phyloP scores from a whole-genome alignment of 345 rosid species.

The Linum lewisii region DNA sequence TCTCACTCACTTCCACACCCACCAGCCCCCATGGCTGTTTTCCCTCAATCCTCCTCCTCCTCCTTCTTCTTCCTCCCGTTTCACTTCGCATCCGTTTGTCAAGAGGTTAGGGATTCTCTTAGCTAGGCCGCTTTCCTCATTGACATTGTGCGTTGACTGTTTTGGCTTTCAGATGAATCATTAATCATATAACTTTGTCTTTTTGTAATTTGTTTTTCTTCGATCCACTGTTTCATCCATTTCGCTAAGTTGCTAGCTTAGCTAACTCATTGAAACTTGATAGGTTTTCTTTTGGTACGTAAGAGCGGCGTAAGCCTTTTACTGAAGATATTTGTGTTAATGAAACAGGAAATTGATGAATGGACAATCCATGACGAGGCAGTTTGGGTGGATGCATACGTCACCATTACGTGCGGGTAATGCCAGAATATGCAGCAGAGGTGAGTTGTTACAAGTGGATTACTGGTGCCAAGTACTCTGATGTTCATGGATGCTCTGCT shows the following conservation, averaged over 20 bases:
- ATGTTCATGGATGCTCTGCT: neutral
- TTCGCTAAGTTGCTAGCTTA: neutral
- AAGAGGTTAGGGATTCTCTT: neutral
- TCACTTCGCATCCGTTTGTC: neutral
- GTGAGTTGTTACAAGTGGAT: conserved; percentile 16
- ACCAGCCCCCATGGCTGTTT: neutral
- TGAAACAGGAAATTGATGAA: neutral
- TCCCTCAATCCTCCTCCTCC: neutral
- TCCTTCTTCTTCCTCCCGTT: neutral
- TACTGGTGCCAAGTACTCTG: neutral
- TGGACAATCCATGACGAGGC: conserved; percentile 20
- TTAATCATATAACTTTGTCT: too few relatives aligned
- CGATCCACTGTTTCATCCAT: too few relatives aligned
- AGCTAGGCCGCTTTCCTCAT: neutral
- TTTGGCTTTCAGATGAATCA: too few relatives aligned
- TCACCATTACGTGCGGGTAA: conserved; percentile 9
- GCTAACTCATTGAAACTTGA: neutral
- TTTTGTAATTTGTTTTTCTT: neutral
- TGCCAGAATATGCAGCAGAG: conserved; percentile 11
- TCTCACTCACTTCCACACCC: neutral
- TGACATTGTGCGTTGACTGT: neutral
- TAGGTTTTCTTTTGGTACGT: too few relatives aligned
- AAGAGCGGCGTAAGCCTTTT: neutral
- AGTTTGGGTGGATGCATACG: conserved; percentile 17
- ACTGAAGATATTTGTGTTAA: neutral